Percentiles rank a stretch among this genome's conserved stretches.
Evolutionary conservation across 805 yeast genomes (phyloP).

Genomic region (Candida parachauliodes): DNA sequence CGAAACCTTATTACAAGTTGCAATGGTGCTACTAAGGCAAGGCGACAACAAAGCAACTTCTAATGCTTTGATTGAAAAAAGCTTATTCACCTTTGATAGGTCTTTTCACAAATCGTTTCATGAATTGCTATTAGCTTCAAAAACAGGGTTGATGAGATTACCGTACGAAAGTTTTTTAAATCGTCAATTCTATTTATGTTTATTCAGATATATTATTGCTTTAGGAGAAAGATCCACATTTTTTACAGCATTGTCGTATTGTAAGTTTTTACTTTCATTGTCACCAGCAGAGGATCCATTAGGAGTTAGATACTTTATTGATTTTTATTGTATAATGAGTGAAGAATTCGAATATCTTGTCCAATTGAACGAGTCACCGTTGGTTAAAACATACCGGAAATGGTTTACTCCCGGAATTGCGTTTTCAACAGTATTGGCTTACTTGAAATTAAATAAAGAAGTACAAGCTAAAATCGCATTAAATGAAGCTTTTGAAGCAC

Average conservation of each 20-base stretch:
- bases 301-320: constrained; percentile 81
- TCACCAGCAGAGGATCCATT: constrained; percentile 79
- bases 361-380: constrained; percentile 53
- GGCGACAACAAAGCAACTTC: constrained; percentile 69
- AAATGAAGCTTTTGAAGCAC: constrained; percentile 46
- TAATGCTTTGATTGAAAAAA: constrained; percentile 71
- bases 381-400: constrained; percentile 51
- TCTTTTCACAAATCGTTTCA: constrained; percentile 59
- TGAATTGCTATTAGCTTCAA: constrained; percentile 41
- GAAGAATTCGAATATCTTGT: constrained; percentile 62
- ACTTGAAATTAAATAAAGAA: constrained; percentile 38
- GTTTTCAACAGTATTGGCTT: constrained; percentile 64
- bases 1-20: constrained; percentile 74
- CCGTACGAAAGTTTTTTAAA: constrained; percentile 76
- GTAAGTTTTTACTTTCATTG: constrained; percentile 65
- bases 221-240: constrained; percentile 76
- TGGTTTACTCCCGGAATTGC: constrained; percentile 76
- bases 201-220: constrained; percentile 67
- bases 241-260: constrained; percentile 71
- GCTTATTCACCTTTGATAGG: constrained; percentile 76
- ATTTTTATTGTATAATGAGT: constrained; percentile 66
- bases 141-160: constrained; percentile 56
- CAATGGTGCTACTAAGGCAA: constrained; percentile 68
- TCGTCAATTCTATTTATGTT: constrained; percentile 69
- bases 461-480: constrained; percentile 48